Conservation (phyloP, 306 rosid genomes). For the Cicer bijugum region DNA sequence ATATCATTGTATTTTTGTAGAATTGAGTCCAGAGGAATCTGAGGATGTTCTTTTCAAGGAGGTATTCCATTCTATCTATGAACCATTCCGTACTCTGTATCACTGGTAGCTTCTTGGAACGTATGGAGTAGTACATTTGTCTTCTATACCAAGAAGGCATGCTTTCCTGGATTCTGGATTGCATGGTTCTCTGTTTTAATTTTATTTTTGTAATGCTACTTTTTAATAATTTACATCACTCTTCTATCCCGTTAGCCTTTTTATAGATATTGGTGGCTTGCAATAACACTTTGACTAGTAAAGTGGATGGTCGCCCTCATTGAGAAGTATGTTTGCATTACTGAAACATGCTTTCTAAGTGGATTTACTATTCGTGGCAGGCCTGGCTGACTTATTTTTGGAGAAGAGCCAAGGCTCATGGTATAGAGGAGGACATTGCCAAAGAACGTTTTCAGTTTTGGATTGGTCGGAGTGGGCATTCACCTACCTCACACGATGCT, state of each 20-base stretch:
- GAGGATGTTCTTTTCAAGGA: conserved; percentile 99
- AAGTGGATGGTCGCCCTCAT: conserved; percentile 32
- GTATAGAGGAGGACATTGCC: conserved; percentile 79
- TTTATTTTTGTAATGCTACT: conserved; percentile 16
- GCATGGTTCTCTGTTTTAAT: background rate
- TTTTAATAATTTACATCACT: conserved; percentile 29
- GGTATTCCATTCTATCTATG: conserved; percentile 52
- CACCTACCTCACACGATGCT: conserved; percentile 93
- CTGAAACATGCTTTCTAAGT: conserved; percentile 41
- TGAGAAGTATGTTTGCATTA: conserved; percentile 34
- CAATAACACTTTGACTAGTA: conserved; percentile 12
- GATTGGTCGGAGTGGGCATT: conserved; percentile 80
- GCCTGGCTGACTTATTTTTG: conserved; percentile 99
- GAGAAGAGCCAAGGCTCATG: conserved; percentile 93
- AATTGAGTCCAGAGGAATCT: conserved; percentile 92
- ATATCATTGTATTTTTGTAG: conserved; percentile 55
- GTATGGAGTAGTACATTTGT: conserved; percentile 24
- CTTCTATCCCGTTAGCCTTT: conserved; percentile 22
- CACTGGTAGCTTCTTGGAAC: conserved; percentile 16
- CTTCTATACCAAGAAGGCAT: background rate
- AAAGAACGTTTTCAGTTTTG: conserved; percentile 92
- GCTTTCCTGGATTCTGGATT: conserved; percentile 36
- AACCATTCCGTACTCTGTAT: conserved; percentile 41
- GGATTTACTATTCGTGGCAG: conserved; percentile 50
- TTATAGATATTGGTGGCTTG: conserved; percentile 34